phyloP scores from a whole-genome alignment of 768 basidiomycete genomes.

The Boletus reticulatus region DNA sequence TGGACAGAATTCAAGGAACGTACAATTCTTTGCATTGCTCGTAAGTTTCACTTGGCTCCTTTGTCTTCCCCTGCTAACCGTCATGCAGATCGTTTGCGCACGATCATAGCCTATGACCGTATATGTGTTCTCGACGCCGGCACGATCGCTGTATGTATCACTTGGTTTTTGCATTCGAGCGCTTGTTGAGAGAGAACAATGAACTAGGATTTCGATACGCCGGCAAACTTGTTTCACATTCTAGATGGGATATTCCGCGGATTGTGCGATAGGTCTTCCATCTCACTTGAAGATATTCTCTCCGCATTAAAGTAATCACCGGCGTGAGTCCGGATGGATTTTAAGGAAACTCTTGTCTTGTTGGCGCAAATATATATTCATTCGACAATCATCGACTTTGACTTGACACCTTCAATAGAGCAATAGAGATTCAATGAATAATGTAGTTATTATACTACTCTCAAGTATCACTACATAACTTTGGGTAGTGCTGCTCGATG shows the following conservation, averaged over 20 bases:
- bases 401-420: no score
- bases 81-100: slow-evolving; percentile 69
- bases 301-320: slow-evolving; percentile 27
- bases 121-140: slow-evolving; percentile 88
- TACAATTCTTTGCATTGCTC: slow-evolving; percentile 86
- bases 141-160: slow-evolving; percentile 56
- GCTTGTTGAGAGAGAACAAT: not conserved
- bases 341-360: not conserved
- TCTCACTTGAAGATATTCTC: slow-evolving; percentile 67
- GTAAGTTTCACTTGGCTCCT: slow-evolving; percentile 40
- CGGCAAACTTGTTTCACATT: slow-evolving; percentile 56
- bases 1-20: slow-evolving; percentile 79
- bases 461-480: no score
- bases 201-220: slow-evolving; percentile 76
- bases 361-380: no score
- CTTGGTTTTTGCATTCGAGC: not conserved
- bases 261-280: slow-evolving; percentile 85
- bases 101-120: slow-evolving; percentile 85
- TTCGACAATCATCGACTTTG: no score
- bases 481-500: no score
- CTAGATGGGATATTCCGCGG: slow-evolving; percentile 70
- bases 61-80: not conserved
- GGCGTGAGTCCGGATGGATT: not conserved
- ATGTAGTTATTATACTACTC: no score
- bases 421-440: no score